A percentile compares a stretch with the other conserved stretches of the same genome.
Conservation (phyloP, 805 yeast species). For the Pichia paraexigua region DNA sequence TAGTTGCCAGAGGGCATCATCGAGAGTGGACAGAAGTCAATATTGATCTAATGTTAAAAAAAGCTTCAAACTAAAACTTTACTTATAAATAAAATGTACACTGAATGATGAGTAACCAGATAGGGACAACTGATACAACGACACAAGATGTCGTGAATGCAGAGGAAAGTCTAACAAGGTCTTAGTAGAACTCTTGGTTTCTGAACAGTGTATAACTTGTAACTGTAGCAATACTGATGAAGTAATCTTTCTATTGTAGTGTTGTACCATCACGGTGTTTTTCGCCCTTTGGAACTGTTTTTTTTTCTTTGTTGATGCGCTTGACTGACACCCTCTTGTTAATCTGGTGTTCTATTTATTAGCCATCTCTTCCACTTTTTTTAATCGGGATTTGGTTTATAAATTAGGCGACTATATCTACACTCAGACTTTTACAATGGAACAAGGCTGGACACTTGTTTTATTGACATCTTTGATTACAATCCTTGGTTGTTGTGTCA, state of each 20-base stretch:
- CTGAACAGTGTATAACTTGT: conserved; percentile 6
- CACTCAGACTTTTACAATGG: conserved; percentile 11
- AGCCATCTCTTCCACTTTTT: neutral
- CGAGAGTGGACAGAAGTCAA: neutral
- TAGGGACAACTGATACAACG: conserved; percentile 24
- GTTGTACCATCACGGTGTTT: neutral
- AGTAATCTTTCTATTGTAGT: too few species aligned
- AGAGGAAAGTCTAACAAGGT: conserved; percentile 11
- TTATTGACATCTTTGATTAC: conserved; percentile 63
- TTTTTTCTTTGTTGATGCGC: too few species aligned
- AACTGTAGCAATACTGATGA: too few species aligned
- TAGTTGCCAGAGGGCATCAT: neutral
- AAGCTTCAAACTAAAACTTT: neutral
- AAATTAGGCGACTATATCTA: too few species aligned
- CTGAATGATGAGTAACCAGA: conserved; percentile 46
- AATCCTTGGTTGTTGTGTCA: conserved; percentile 58
- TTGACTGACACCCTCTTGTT: neutral
- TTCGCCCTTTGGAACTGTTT: neutral
- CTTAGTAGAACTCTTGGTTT: conserved; percentile 12
- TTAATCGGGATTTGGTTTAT: too few species aligned
- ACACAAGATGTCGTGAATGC: neutral
- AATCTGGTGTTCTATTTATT: too few species aligned
- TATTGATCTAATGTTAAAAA: too few species aligned
- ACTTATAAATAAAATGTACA: conserved; percentile 17
- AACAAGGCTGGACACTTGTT: conserved; percentile 62